Conservation (phyloP, 805 yeast genomes). For the Metschnikowia lunata region DNA sequence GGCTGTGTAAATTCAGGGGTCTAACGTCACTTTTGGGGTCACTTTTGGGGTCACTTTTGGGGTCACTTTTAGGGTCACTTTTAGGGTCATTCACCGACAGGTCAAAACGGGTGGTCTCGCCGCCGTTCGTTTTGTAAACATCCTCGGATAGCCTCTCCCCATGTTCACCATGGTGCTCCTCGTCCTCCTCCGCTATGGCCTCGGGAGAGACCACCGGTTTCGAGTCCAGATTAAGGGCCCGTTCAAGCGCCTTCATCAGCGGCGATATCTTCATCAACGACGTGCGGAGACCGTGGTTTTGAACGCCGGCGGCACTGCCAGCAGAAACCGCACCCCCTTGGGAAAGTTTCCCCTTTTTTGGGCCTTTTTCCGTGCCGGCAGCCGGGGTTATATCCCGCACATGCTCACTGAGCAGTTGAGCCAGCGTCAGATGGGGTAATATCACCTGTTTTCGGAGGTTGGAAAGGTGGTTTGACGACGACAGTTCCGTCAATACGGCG, state of each 20-base stretch:
- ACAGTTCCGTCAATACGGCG: conserved; percentile 17
- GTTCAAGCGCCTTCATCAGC: conserved; percentile 39
- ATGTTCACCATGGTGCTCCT: not conserved
- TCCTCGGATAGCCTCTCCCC: not conserved
- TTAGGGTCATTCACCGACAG: not conserved
- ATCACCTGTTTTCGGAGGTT: conserved; percentile 26
- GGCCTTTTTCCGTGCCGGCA: not conserved
- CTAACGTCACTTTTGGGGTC: not conserved
- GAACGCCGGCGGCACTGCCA: not conserved
- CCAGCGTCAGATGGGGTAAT: conserved; percentile 24
- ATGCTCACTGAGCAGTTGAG: conserved; percentile 22
- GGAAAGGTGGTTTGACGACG: conserved; percentile 20
- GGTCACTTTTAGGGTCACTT: no score
- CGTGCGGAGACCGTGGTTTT: conserved; percentile 13
- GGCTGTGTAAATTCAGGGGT: not conserved
- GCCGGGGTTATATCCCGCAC: not conserved
- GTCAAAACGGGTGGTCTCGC: not conserved
- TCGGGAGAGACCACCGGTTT: conserved; percentile 7
- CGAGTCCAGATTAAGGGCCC: conserved; percentile 21
- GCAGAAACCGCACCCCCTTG: not conserved
- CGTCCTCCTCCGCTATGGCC: conserved; percentile 15
- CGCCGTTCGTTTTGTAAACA: not conserved
- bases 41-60: not conserved
- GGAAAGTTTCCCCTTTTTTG: not conserved
- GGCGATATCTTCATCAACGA: conserved; percentile 37